Percentiles rank a stretch among this genome's conserved stretches.
phyloP scores from a whole-genome alignment of 2,329 filamentous ascomycete genomes.

The Mycosphaerella sp. region DNA sequence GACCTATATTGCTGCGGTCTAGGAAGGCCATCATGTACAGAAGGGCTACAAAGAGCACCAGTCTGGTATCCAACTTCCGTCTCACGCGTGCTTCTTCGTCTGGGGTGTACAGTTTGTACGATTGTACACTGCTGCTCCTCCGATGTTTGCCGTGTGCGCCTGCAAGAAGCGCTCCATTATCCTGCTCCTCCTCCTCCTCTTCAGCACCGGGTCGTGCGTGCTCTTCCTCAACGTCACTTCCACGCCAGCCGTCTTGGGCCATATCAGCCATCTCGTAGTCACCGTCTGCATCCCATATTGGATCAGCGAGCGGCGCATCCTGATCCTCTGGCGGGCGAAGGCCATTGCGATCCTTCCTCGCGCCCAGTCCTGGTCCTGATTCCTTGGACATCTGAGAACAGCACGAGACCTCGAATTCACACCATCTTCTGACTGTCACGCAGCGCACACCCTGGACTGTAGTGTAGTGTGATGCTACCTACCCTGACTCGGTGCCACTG shows the following conservation, averaged over 20 bases:
- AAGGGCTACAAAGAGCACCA: slow-evolving; percentile 75
- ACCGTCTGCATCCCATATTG: slow-evolving; percentile 6
- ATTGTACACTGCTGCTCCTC: slow-evolving; percentile 31
- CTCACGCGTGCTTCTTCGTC: slow-evolving; percentile 54
- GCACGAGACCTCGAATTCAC: background rate
- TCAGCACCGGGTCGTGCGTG: slow-evolving; percentile 11
- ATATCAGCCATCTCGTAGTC: slow-evolving; percentile 27
- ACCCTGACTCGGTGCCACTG: background rate
- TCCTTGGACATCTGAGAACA: slow-evolving; percentile 4
- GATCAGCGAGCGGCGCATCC: background rate
- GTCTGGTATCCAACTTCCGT: slow-evolving; percentile 66
- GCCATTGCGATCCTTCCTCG: background rate
- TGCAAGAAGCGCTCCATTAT: slow-evolving; percentile 21
- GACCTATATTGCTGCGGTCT: slow-evolving; percentile 68
- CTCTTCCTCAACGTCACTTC: slow-evolving; percentile 1
- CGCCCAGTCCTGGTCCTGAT: background rate
- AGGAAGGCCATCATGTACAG: slow-evolving; percentile 81
- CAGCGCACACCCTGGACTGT: background rate
- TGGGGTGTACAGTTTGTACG: slow-evolving; percentile 50
- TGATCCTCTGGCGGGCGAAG: background rate
- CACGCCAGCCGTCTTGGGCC: slow-evolving; percentile 18
- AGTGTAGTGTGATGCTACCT: background rate
- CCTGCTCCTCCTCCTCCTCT: slow-evolving; percentile 24
- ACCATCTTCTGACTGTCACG: background rate
- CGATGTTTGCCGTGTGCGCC: slow-evolving; percentile 15